Evolutionary conservation across 495 filamentous ascomycete species (phyloP).

Genomic region (Penicillium robsamsonii): DNA sequence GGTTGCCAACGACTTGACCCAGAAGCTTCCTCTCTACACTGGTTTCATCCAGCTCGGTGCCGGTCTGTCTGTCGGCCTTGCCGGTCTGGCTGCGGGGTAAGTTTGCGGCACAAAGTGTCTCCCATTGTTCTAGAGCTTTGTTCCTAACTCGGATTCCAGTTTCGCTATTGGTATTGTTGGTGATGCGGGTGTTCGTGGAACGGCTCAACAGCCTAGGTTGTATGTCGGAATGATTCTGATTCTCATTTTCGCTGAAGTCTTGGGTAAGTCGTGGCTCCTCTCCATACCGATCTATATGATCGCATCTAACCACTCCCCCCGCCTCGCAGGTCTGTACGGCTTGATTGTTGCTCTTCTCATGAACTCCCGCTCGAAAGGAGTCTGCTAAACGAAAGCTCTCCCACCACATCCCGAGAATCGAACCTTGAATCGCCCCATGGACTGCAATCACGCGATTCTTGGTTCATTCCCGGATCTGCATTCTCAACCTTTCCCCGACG

Average conservation of each 20-base stretch:
- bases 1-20: constrained; percentile 86
- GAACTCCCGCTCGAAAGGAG: constrained; percentile 68
- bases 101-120: constrained; percentile 15
- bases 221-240: constrained; percentile 99
- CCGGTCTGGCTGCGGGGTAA: constrained; percentile 93
- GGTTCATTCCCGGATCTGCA: constrained; percentile 11
- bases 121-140: background rate
- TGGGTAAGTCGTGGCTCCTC: constrained; percentile 60
- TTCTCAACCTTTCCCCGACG: constrained; percentile 9
- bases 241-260: constrained; percentile 99
- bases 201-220: constrained; percentile 93
- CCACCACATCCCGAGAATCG: constrained; percentile 18
- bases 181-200: constrained; percentile 97
- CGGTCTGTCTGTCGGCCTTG: constrained; percentile 91
- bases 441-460: constrained; percentile 1
- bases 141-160: constrained; percentile 32
- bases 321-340: constrained; percentile 79
- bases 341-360: constrained; percentile 97
- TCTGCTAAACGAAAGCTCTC: constrained; percentile 30
- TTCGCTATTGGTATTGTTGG: constrained; percentile 99
- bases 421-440: constrained; percentile 1
- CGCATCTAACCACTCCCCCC: constrained; percentile 2
- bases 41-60: constrained; percentile 97
- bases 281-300: background rate
- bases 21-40: constrained; percentile 82